These are phyloP conservation scores for Paramecium tetraurelia DNA, from an alignment of 73 alveolate genomes.

Conservation along the genomic window DNA sequence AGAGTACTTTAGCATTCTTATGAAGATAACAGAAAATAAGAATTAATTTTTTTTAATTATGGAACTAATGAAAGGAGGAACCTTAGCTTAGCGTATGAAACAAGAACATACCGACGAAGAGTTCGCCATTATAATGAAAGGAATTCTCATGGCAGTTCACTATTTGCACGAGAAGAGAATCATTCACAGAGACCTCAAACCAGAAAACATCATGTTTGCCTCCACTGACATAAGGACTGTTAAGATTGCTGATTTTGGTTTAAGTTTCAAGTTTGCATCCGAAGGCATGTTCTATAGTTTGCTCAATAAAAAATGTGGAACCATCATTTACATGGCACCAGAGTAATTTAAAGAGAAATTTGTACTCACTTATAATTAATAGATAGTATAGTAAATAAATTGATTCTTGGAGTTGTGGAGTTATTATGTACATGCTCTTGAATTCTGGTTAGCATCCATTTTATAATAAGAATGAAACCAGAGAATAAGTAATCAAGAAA, in stretches of 20 bases:
- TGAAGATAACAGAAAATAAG: constrained; percentile 29
- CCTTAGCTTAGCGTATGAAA: constrained; percentile 63
- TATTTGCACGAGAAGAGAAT: constrained; percentile 63
- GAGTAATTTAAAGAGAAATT: constrained; percentile 71
- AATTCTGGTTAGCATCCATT: constrained; percentile 82
- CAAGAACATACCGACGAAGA: constrained; percentile 41
- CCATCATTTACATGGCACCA: constrained; percentile 91
- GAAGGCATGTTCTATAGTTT: constrained; percentile 26
- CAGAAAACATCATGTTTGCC: constrained; percentile 68
- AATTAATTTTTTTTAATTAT: constrained; percentile 65
- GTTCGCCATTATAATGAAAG: constrained; percentile 54
- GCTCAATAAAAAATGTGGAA: constrained; percentile 64
- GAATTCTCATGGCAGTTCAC: constrained; percentile 55
- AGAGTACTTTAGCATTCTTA: constrained; percentile 28
- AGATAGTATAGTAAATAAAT: constrained; percentile 73
- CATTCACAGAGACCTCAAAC: constrained; percentile 84
- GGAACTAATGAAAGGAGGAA: constrained; percentile 83
- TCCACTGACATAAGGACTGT: constrained; percentile 29
- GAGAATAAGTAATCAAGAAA: constrained; percentile 61
- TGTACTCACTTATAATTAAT: not conserved
- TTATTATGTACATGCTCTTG: constrained; percentile 74
- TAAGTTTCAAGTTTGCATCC: constrained; percentile 46
- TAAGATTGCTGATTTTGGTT: constrained; percentile 83
- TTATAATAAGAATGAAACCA: constrained; percentile 64
- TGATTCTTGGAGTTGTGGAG: constrained; percentile 87